These are phyloP conservation scores for Penicillium crustosum DNA, from an alignment of 2,329 filamentous ascomycete genomes.

Conservation along the genomic window DNA sequence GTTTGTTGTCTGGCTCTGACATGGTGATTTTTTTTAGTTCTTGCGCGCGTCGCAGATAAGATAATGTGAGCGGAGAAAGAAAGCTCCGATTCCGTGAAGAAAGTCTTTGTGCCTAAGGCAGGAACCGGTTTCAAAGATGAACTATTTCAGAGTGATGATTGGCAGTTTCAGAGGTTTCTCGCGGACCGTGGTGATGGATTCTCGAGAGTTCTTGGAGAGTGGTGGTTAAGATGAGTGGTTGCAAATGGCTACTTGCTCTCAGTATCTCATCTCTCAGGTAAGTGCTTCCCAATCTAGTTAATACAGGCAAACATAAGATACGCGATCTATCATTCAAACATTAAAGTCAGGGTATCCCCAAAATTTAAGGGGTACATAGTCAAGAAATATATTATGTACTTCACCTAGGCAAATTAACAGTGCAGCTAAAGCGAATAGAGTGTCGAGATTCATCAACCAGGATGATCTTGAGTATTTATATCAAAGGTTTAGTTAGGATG, in stretches of 20 bases:
- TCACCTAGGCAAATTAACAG: not conserved
- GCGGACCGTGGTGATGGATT: not conserved
- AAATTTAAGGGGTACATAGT: not conserved
- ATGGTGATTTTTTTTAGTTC: conserved; percentile 6
- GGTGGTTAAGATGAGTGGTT: not conserved
- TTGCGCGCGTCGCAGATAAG: conserved; percentile 1
- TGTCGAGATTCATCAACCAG: not conserved
- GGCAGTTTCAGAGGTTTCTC: not conserved
- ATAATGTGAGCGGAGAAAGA: not conserved
- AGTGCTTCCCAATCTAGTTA: not conserved
- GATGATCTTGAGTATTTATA: not conserved
- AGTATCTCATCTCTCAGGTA: too few species aligned
- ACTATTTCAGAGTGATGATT: not conserved
- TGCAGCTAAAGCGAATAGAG: not conserved
- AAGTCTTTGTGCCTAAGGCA: not conserved
- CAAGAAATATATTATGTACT: not conserved
- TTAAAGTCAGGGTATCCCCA: not conserved
- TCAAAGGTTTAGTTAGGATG: not conserved
- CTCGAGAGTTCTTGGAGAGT: not conserved
- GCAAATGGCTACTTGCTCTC: not conserved
- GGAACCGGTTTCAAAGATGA: not conserved
- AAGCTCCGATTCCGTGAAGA: conserved; percentile 4
- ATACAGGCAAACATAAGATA: not conserved
- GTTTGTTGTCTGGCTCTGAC: conserved; percentile 1
- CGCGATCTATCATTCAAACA: not conserved